Evolutionary conservation across 129 eudicot genomes (phyloP).

Genomic region (Heracleum sosnowskyi): DNA sequence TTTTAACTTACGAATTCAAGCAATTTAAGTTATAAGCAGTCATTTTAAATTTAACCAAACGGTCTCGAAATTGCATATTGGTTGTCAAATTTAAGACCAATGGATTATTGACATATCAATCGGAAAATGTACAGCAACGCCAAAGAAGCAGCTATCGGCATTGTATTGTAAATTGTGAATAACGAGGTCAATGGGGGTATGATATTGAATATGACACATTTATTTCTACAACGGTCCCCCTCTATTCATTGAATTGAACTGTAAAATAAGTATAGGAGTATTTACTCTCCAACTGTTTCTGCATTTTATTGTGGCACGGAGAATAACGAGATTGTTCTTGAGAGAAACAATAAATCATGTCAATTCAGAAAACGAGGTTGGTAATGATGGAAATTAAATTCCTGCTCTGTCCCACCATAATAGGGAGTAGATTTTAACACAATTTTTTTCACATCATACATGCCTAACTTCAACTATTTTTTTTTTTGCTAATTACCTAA

Average conservation of each 20-base stretch:
- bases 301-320: background rate
- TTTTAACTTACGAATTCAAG: too few species aligned
- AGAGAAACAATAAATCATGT: background rate
- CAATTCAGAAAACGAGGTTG: background rate
- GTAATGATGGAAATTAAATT: background rate
- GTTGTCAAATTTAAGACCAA: background rate
- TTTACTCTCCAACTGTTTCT: background rate
- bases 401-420: too few species aligned
- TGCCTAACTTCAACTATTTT: too few species aligned
- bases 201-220: background rate
- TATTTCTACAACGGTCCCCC: background rate
- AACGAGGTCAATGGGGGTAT: background rate
- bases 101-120: background rate
- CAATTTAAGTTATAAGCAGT: too few species aligned
- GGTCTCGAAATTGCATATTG: too few species aligned
- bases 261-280: too few species aligned
- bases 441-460: too few species aligned
- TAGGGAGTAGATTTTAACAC: too few species aligned
- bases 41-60: too few species aligned
- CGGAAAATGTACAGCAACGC: background rate
- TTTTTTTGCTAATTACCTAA: too few species aligned
- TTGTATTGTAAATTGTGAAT: background rate
- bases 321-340: background rate
- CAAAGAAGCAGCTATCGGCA: background rate
- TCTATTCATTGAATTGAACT: too few species aligned